Percentiles rank a stretch among this genome's conserved stretches.
phyloP scores from a whole-genome alignment of 768 basidiomycete genomes.

The Rhizopogon vulgaris region DNA sequence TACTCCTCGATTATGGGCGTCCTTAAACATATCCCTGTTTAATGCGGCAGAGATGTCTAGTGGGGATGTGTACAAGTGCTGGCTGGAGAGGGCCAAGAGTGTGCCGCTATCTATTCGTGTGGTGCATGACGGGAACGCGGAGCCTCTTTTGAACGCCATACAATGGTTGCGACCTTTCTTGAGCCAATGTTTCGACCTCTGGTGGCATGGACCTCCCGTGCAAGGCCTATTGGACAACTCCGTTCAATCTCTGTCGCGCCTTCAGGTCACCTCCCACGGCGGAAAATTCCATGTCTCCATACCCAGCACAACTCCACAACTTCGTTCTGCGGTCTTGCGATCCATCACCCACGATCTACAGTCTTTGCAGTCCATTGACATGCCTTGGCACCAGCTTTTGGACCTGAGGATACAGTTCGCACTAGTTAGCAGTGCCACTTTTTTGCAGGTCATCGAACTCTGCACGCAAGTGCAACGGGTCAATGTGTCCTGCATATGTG shows the following conservation, averaged over 20 bases:
- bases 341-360: constrained; percentile 15
- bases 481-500: constrained; percentile 17
- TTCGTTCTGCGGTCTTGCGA: constrained; percentile 17
- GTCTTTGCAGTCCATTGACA: constrained; percentile 16
- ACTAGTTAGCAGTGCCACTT: constrained; percentile 14
- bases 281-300: constrained; percentile 11
- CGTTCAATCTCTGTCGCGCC: constrained; percentile 9
- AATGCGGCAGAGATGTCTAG: constrained; percentile 2
- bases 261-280: constrained; percentile 16
- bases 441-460: constrained; percentile 17
- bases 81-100: constrained; percentile 24
- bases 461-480: constrained; percentile 17
- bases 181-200: constrained; percentile 19
- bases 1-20: constrained; percentile 27
- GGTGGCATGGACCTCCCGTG: constrained; percentile 26
- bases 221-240: constrained; percentile 10
- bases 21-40: constrained; percentile 18
- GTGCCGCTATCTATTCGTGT: constrained; percentile 20
- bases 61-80: constrained; percentile 17
- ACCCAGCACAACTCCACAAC: constrained; percentile 9
- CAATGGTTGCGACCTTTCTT: constrained; percentile 20
- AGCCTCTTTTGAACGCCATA: constrained; percentile 2
- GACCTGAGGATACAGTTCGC: constrained; percentile 25
- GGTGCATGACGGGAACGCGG: constrained; percentile 16
- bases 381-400: constrained; percentile 21